Evolutionary conservation across 2,329 filamentous ascomycete genomes (phyloP).

Genomic region (Pseudogymnoascus sp.): DNA sequence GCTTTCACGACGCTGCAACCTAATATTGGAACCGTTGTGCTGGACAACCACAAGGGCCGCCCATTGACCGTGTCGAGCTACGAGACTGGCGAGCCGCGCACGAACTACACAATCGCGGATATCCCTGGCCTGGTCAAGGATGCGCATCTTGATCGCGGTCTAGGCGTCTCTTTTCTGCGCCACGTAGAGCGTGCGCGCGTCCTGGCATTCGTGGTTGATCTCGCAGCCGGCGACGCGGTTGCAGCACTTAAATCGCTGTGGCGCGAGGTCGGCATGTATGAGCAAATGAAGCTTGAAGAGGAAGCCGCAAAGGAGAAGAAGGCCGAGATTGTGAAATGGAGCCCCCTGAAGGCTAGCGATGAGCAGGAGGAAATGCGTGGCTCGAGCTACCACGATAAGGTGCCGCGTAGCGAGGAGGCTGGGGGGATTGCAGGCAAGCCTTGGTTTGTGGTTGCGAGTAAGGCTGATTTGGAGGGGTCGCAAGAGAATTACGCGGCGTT

Average conservation of each 20-base stretch:
- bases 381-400: conserved; percentile 16
- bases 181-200: conserved; percentile 92
- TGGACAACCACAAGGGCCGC: conserved; percentile 77
- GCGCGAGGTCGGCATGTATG: conserved; percentile 85
- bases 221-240: conserved; percentile 72
- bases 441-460: conserved; percentile 94
- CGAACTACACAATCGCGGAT: conserved; percentile 86
- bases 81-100: conserved; percentile 50
- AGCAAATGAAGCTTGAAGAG: conserved; percentile 57
- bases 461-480: conserved; percentile 75
- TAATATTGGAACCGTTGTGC: conserved; percentile 89
- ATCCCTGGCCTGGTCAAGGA: conserved; percentile 91
- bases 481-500: conserved; percentile 67
- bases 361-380: conserved; percentile 14
- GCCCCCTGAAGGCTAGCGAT: conserved; percentile 41
- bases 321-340: conserved; percentile 48
- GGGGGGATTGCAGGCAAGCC: conserved; percentile 73
- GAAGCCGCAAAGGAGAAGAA: conserved; percentile 52
- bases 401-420: conserved; percentile 21
- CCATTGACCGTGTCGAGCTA: conserved; percentile 42
- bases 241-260: conserved; percentile 72
- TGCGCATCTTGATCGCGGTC: conserved; percentile 82
- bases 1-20: conserved; percentile 93
- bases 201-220: conserved; percentile 87
- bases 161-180: conserved; percentile 84